Base-by-base conservation (phyloP, 2,329 filamentous ascomycete genomes). In the Aurifilum marmelostoma region DNA sequence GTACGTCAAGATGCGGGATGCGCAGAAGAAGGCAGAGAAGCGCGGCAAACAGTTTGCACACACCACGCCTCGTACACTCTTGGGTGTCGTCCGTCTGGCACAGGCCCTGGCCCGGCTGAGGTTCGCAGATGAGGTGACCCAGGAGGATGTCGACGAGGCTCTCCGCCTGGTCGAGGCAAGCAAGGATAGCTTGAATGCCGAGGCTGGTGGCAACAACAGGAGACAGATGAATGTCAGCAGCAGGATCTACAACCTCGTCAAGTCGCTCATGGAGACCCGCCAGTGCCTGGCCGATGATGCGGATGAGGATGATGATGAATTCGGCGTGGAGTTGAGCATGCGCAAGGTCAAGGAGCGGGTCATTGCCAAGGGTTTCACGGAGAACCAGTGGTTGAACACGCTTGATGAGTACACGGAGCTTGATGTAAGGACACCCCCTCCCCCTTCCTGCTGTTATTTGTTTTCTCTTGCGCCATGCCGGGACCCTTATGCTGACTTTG, bases 71-170 rank as follows among this genome's bases (percentile, higher is more conserved):
- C 92, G 96, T 85, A 98, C 96, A 0, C 87, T 99, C 18, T 89
- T 99, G 5, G 96, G 95, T 77, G 90, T 98, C 56, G 87, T 99
- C 12, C 95, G 96, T 85, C 87, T 99, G 6, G 92, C 95, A 0
- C 96, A 99, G 81, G 96, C 96, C 24, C 87, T 99, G 12, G 96
- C 96, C 2, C 92, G 96, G 72, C 87, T 99, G 65, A 91, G 95
- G 7, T 99, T 99, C 83, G 91, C 91, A 74, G 88, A 92, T 67
- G 86, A 90, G 71, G 96, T 98, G 63, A 90, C 92, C 66, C 91
- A 92, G 67, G 95, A 97, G 75, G 96, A 99, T 79, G 94, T 98
- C 7, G 96, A 99, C 76, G 96, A 99, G 82, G 94, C 96, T 1
- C 83, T 99, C 72, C 89, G 96, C 66, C 86, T 99, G 63, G 87